Evolutionary conservation across 192 early-diverging fungal genomes (phyloP), one percentile per base, ranked within the genome.

Genomic region (Umbelopsis isabellina): DNA sequence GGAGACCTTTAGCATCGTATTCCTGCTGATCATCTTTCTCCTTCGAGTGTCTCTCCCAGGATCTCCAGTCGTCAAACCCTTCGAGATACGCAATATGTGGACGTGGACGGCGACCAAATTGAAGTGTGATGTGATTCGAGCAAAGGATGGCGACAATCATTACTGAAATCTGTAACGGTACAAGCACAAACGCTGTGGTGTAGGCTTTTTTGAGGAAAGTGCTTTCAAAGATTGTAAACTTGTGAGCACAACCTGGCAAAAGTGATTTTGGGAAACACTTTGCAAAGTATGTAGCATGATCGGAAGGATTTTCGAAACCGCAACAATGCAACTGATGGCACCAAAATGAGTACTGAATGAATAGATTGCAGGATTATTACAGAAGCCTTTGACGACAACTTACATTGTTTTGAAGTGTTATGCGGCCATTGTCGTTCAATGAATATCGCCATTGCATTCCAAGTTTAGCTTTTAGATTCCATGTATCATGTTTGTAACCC

Each of bases 181-280:
- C 70, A 20, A 83, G 18, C 3, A 71, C 27, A 61, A 83, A 79
- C 16, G 70, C 45, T 3, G 46, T 46, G 2, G 75, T 78, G 65
- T 71, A 79, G 4, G 61, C 61, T 0, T 30, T 73, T 11, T 16
- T 52, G 46, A 83, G 27, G 20, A 83, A 48, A 3, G 66, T 37
- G 12, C 68, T 47, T 49, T 83, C 75, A 41, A 72, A 79, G 0
- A 68, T 1, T 21, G 47, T 71, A 53, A 72, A 73, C 47, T 79
- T 83, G 69, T 77, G 66, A 4, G 73, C 68, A 44, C 81, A 83
- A 1, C 75, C 78, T 18, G 81, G 81, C 61, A 83, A 44, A 15
- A 65, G 46, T 1, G 73, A 79, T 64, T 73, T 68, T 23, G 81
- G 70, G 53, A 79, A 83, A 46, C 81, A 79, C 2, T 73, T 65